Percentiles rank a stretch among this genome's conserved stretches.
Evolutionary conservation across 306 rosid species (phyloP).

Genomic region (Cucurbita maxima): DNA sequence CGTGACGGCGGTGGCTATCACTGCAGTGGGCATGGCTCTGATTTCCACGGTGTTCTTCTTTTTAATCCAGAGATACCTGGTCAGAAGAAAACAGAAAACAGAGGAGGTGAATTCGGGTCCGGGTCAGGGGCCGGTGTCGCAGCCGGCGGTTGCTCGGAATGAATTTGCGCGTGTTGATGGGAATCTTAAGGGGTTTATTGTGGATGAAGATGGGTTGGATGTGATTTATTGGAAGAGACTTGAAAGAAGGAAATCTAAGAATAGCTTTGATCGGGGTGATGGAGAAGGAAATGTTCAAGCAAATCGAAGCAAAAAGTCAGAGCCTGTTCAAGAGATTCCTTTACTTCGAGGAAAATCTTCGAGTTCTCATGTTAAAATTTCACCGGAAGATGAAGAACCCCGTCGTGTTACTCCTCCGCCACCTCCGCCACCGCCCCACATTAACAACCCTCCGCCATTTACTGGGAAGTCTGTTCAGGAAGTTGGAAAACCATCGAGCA

Average conservation of each 20-base stretch:
- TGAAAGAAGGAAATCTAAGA: constrained; percentile 22
- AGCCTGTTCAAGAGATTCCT: constrained; percentile 41
- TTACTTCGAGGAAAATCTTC: constrained; percentile 79
- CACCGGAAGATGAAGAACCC: constrained; percentile 17
- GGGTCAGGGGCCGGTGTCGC: not conserved
- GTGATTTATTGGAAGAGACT: constrained; percentile 83
- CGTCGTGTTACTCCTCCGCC: constrained; percentile 9
- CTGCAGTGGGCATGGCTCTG: constrained; percentile 49
- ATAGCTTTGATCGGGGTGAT: constrained; percentile 1
- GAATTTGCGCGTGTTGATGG: not conserved
- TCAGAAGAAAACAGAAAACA: constrained; percentile 18
- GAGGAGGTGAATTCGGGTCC: not conserved
- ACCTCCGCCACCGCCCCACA: constrained; percentile 9
- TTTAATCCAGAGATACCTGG: constrained; percentile 15
- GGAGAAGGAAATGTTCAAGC: constrained; percentile 5
- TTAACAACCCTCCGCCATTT: not conserved
- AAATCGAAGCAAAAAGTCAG: constrained; percentile 7
- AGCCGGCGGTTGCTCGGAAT: not conserved
- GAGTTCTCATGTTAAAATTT: constrained; percentile 32
- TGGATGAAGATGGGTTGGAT: constrained; percentile 89
- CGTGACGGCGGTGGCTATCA: constrained; percentile 41
- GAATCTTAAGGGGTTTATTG: constrained; percentile 26
- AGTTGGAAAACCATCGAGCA: constrained; percentile 12
- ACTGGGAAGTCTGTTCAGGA: constrained; percentile 9
- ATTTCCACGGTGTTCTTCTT: constrained; percentile 39